Base-by-base conservation (phyloP, 31 red algal genomes). In the Endocladia muricata region DNA sequence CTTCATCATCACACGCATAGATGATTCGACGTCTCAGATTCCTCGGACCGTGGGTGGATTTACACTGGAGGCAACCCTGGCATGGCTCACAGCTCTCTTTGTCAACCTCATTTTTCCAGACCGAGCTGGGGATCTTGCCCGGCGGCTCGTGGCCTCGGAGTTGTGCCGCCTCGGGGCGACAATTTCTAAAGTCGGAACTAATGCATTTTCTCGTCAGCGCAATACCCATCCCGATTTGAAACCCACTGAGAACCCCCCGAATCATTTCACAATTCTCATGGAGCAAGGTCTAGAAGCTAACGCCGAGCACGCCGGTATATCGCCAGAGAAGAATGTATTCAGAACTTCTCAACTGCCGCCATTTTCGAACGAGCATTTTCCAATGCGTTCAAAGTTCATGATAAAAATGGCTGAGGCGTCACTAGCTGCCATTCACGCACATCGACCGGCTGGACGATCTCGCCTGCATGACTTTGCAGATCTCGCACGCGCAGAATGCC, bases 91-190 rank as follows among this genome's bases (percentile, higher is more conserved):
- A n/a, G 84, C 84, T 33, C 70, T 69, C 25, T 2, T 72, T 0
- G 70, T 79, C 74, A 78, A 77, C 21, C 55, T 79, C 39, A 30
- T 71, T 36, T 72, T 78, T 59, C 73, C 74, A 2, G 64, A 79
- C 41, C 64, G 73, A 4, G 73, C 74, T 13, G 62, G 59, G 17
- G 74, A 70, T 63, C 11, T 22, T 11, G 84, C 65, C 55, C 62
- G 74, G 17, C 65, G 38, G 35, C 70, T 88, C 42, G 68, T 88
- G 13, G 73, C 84, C 2, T 17, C 56, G 1, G 84, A 78, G 41
- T 43, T 88, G 54, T 52, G 57, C 6, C 39, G 44, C 29, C 43
- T 79, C 29, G 84, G 84, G 40, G 38, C 44, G 13, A 44, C 47
- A 29, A 70, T 88, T 42, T 88, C 84, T 19, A 33, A 25, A n/a